A percentile compares a stretch with the other conserved stretches of the same genome.
Conservation (phyloP, 2,329 filamentous ascomycete species). For the Cladosporium sp. region DNA sequence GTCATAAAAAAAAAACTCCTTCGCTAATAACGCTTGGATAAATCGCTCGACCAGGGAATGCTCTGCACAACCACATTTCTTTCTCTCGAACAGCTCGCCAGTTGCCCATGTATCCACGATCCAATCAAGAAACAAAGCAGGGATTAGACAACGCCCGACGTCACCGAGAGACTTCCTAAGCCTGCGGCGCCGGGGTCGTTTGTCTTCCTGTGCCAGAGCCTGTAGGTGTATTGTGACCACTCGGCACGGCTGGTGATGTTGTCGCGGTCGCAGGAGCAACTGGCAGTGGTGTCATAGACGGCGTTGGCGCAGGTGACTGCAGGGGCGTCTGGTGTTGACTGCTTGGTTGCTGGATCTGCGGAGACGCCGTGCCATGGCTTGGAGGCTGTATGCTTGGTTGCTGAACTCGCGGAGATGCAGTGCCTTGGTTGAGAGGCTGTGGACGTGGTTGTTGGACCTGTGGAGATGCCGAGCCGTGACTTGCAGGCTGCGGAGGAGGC, state of each 20-base stretch:
- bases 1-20: background rate
- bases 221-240: background rate
- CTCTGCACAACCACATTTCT: background rate
- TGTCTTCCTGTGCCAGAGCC: background rate
- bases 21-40: constrained; percentile 1
- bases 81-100: background rate
- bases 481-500: background rate
- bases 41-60: background rate
- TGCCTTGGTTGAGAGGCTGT: background rate
- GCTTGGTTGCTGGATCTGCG: background rate
- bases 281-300: background rate
- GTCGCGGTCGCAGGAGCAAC: background rate
- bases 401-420: background rate
- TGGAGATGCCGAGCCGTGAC: background rate
- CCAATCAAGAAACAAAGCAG: background rate
- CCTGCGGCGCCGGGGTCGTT: constrained; percentile 3
- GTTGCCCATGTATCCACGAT: background rate
- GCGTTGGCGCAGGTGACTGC: background rate
- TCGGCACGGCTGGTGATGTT: background rate
- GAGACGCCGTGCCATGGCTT: background rate
- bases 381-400: constrained; percentile 1
- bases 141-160: background rate
- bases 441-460: constrained; percentile 3
- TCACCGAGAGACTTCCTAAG: background rate
- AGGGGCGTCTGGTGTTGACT: background rate